Evolutionary conservation across 1,284 basidiomycete genomes (phyloP).

Genomic region (Tranzscheliella williamsii): DNA sequence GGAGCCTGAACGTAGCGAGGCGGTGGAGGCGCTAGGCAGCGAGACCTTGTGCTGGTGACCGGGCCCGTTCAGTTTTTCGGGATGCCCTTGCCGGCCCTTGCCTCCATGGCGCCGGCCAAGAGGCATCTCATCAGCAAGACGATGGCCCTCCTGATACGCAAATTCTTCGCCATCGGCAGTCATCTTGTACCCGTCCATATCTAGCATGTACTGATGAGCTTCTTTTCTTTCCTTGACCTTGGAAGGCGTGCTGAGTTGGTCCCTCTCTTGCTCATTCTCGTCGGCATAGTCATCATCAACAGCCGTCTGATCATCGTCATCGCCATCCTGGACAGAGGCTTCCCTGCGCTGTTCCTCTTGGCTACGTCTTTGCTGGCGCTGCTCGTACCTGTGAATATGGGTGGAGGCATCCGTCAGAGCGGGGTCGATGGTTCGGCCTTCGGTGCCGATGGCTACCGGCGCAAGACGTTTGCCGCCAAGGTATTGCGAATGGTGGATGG

Average conservation of each 20-base stretch:
- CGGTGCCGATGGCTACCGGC: conserved; percentile 18
- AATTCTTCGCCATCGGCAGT: conserved; percentile 52
- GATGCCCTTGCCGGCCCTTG: conserved; percentile 35
- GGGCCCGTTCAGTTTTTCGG: conserved; percentile 20
- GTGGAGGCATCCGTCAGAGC: conserved; percentile 30
- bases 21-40: conserved; percentile 14
- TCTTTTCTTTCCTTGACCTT: conserved; percentile 29
- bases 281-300: conserved; percentile 18
- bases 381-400: conserved; percentile 8
- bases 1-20: conserved; percentile 17
- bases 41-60: conserved; percentile 34
- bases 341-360: background rate
- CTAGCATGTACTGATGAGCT: conserved; percentile 50
- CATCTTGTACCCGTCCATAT: conserved; percentile 61
- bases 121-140: conserved; percentile 57
- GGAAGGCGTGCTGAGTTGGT: conserved; percentile 1
- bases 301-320: conserved; percentile 7
- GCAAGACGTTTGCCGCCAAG: conserved; percentile 20
- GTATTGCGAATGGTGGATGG: conserved; percentile 22
- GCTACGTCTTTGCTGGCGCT: conserved; percentile 8
- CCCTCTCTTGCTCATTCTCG: conserved; percentile 7
- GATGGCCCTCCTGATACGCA: conserved; percentile 46
- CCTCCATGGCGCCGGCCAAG: conserved; percentile 54
- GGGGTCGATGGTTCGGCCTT: conserved; percentile 11
- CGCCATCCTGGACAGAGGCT: background rate